These are phyloP conservation scores for Epithele typhae DNA, from an alignment of 768 basidiomycete species.

Conservation along the genomic window DNA sequence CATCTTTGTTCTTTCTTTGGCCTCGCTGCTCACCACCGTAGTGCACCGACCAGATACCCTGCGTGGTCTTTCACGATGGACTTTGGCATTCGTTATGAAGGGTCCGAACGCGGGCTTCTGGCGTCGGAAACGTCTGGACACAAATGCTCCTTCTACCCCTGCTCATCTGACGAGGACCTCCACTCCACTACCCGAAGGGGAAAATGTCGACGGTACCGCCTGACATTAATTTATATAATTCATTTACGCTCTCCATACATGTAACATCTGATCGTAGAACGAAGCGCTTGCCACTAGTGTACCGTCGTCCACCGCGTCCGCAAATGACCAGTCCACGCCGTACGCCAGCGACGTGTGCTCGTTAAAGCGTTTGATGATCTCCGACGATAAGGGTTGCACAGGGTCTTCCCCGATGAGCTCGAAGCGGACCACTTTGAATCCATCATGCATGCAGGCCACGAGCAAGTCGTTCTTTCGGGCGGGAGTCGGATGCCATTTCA, in stretches of 20 bases:
- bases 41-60: slow-evolving; percentile 58
- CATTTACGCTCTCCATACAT: slow-evolving; percentile 67
- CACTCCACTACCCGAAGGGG: not conserved
- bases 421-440: slow-evolving; percentile 80
- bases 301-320: slow-evolving; percentile 18
- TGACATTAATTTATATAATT: not conserved
- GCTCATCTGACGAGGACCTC: slow-evolving; percentile 1
- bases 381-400: slow-evolving; percentile 6
- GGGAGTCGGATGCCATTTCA: slow-evolving; percentile 88
- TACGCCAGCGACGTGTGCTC: slow-evolving; percentile 84
- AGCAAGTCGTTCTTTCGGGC: slow-evolving; percentile 70
- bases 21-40: slow-evolving; percentile 60
- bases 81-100: slow-evolving; percentile 58
- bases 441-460: slow-evolving; percentile 97
- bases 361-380: slow-evolving; percentile 59
- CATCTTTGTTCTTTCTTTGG: slow-evolving; percentile 58
- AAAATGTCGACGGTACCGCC: no score
- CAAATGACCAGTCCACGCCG: slow-evolving; percentile 85
- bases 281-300: slow-evolving; percentile 84
- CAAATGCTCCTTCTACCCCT: slow-evolving; percentile 9
- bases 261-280: slow-evolving; percentile 88
- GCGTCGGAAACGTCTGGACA: slow-evolving; percentile 30
- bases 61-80: slow-evolving; percentile 73
- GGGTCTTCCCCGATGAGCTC: slow-evolving; percentile 10
- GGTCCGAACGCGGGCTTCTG: slow-evolving; percentile 54